Conservation (phyloP, 148 eudicot genomes). For the Polygonum maritimum region DNA sequence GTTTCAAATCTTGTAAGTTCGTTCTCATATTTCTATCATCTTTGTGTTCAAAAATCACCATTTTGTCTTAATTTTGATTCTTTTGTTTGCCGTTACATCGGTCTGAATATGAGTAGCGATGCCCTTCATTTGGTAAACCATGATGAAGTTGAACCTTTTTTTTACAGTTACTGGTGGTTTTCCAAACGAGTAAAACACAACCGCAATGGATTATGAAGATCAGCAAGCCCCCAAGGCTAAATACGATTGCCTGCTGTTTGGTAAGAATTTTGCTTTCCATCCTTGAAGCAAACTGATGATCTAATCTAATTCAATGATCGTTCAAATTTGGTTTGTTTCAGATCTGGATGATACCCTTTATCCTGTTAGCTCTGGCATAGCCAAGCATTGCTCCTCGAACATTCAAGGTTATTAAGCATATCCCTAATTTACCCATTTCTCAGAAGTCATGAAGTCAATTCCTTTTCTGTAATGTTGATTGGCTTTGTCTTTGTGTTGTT, state of each 20-base stretch:
- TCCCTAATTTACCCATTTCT: background rate
- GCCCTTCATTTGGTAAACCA: background rate
- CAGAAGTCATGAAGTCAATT: background rate
- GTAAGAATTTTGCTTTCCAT: background rate
- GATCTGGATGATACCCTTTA: slow-evolving; percentile 98
- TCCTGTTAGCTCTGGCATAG: slow-evolving; percentile 72
- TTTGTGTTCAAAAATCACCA: no score
- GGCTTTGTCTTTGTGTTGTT: background rate
- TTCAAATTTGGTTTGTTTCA: slow-evolving; percentile 15
- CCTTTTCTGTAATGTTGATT: background rate
- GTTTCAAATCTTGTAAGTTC: background rate
- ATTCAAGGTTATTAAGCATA: slow-evolving; percentile 43
- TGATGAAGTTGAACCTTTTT: background rate
- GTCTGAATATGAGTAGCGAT: background rate
- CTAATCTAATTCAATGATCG: background rate
- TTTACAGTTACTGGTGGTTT: background rate
- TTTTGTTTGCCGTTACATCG: no score
- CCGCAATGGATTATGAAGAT: background rate
- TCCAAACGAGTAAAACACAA: background rate
- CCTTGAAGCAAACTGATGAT: background rate
- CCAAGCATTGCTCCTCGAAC: slow-evolving; percentile 47
- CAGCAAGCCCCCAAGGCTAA: background rate
- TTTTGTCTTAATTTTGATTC: background rate
- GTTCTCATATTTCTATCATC: background rate
- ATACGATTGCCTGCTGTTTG: slow-evolving; percentile 2